These are phyloP conservation scores for Babesia bigemina DNA, from an alignment of 169 alveolate genomes.

Conservation along the genomic window DNA sequence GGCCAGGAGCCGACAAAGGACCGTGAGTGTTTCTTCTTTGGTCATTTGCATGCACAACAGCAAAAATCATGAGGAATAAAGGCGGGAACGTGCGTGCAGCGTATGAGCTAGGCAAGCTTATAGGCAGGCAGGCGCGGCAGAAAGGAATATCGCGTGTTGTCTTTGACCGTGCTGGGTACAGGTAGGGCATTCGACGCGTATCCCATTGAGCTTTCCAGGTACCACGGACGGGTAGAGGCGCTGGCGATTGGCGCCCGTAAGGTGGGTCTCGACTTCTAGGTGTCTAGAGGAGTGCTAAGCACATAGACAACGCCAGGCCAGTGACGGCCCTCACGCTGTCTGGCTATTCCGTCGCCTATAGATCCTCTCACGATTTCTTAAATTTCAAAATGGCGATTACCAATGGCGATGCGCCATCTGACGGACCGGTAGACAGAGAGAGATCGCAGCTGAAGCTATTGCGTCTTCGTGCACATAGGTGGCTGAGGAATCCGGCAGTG, in stretches of 20 bases:
- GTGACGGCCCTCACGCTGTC: background rate
- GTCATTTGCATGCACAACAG: slow-evolving; percentile 3
- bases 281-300: background rate
- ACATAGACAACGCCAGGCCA: background rate
- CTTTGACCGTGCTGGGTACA: slow-evolving; percentile 74
- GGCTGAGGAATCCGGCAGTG: background rate
- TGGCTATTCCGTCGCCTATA: no score
- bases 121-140: slow-evolving; percentile 70
- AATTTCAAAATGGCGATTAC: no score
- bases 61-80: slow-evolving; percentile 64
- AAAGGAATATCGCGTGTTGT: slow-evolving; percentile 73
- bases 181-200: slow-evolving; percentile 3
- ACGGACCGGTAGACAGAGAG: no score
- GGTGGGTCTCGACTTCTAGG: slow-evolving; percentile 70
- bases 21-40: slow-evolving; percentile 7
- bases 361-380: no score
- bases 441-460: no score
- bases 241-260: slow-evolving; percentile 81
- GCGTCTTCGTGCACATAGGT: background rate
- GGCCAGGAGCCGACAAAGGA: slow-evolving; percentile 74
- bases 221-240: slow-evolving; percentile 77
- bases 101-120: slow-evolving; percentile 75
- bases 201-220: slow-evolving; percentile 18
- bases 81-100: slow-evolving; percentile 75
- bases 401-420: no score